Evolutionary conservation across 129 eudicot species (phyloP).

Genomic region (Artemisia tridentata): DNA sequence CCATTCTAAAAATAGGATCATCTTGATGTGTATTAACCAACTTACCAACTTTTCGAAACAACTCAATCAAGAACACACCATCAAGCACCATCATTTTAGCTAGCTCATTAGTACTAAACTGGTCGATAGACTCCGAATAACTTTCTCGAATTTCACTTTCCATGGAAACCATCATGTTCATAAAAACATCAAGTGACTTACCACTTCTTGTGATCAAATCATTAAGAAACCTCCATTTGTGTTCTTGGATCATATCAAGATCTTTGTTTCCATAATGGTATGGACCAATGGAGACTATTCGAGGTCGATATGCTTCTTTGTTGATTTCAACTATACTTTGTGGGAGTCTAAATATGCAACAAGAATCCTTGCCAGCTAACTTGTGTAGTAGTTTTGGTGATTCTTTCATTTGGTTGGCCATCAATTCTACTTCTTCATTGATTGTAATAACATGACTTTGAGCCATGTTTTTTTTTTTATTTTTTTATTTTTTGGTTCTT

Average conservation of each 20-base stretch:
- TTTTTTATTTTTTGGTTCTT: not conserved
- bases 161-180: constrained; percentile 9
- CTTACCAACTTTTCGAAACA: constrained; percentile 37
- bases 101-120: constrained; percentile 20
- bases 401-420: constrained; percentile 24
- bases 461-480: not conserved
- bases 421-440: constrained; percentile 18
- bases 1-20: constrained; percentile 37
- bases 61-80: constrained; percentile 35
- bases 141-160: constrained; percentile 24
- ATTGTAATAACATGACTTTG: constrained; percentile 30
- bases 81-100: constrained; percentile 48
- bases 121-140: constrained; percentile 35
- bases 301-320: constrained; percentile 38
- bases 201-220: constrained; percentile 19
- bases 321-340: constrained; percentile 33
- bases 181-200: constrained; percentile 19
- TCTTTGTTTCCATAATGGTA: constrained; percentile 33
- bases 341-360: constrained; percentile 46
- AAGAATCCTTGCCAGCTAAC: constrained; percentile 32
- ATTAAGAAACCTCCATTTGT: constrained; percentile 37
- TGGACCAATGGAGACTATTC: constrained; percentile 40
- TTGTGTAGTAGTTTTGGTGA: constrained; percentile 31
- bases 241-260: constrained; percentile 43
- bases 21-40: constrained; percentile 11